phyloP scores from a whole-genome alignment of 768 basidiomycete species.

The Lyophyllum semitale region DNA sequence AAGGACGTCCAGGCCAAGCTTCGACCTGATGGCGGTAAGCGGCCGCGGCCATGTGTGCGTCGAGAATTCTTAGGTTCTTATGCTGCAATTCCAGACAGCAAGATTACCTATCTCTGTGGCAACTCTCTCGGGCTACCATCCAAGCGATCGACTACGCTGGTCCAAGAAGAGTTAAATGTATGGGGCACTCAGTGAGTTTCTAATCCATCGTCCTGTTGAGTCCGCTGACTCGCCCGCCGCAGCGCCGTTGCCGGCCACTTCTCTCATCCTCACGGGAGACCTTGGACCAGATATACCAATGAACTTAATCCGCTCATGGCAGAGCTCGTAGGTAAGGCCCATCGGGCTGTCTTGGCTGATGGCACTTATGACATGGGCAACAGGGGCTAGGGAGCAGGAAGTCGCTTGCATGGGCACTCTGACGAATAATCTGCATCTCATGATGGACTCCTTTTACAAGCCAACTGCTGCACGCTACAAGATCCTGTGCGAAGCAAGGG shows the following conservation, averaged over 20 bases:
- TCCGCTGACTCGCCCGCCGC: slow-evolving; percentile 18
- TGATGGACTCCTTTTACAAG: slow-evolving; percentile 93
- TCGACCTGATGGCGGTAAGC: slow-evolving; percentile 40
- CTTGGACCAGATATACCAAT: slow-evolving; percentile 82
- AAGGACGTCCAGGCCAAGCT: slow-evolving; percentile 44
- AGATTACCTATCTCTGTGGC: slow-evolving; percentile 88
- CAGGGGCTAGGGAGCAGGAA: slow-evolving; percentile 86
- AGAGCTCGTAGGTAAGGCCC: slow-evolving; percentile 74
- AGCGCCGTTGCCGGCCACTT: slow-evolving; percentile 92
- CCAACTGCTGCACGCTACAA: slow-evolving; percentile 85
- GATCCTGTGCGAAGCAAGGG: slow-evolving; percentile 91
- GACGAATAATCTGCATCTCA: slow-evolving; percentile 93
- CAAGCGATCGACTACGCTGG: slow-evolving; percentile 67
- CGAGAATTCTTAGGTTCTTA: slow-evolving; percentile 2
- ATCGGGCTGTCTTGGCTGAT: background rate
- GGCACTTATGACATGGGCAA: slow-evolving; percentile 24
- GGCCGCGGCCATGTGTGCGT: background rate
- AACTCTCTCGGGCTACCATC: slow-evolving; percentile 90
- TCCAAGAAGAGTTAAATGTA: slow-evolving; percentile 80
- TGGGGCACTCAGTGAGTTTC: slow-evolving; percentile 72
- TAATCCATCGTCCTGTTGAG: slow-evolving; percentile 10
- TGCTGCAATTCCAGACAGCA: slow-evolving; percentile 39
- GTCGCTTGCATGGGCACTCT: slow-evolving; percentile 95
- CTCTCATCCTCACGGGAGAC: slow-evolving; percentile 78
- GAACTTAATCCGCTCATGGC: slow-evolving; percentile 75